Evolutionary conservation across 1,284 basidiomycete genomes (phyloP), one percentile per base, ranked within the genome.

Genomic region (Cutaneotrichosporon mucoides): DNA sequence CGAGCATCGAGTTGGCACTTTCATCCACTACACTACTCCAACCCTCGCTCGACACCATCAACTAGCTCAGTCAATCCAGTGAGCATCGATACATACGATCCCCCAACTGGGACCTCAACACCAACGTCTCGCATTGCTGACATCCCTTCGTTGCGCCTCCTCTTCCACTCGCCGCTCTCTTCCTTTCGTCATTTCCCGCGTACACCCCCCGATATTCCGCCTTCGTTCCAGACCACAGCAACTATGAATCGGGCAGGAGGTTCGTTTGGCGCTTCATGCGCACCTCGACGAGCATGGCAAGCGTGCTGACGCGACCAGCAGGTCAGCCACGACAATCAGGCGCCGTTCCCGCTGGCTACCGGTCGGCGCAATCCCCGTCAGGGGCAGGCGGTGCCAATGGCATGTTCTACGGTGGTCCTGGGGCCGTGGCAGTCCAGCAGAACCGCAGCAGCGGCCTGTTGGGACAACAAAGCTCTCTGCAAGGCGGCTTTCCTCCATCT

Each of bases 351-450:
- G 46, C 59, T 13, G 59, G 62, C 15, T 64, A 56, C 53, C 62
- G 62, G 6, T 54, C 62, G 33, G 52, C 57, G 41, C 55, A 53
- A 34, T 56, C 62, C 13, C 47, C 57, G 2, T 43, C 59, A 0
- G 53, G 53, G 34, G 46, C 61, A 24, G 59, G 55, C n/a, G 24
- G 24, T 24, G 61, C 61, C 13, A 65, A 66, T 55, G 62, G 61
- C 44, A 73, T 76, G 72, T 76, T 69, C 61, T 76, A 73, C 68
- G 69, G 73, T 44, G 69, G 69, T 48, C 56, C 42, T 51, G 63
- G 53, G 47, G 55, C 55, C 24, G 24, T 3, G 24, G 24, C 24
- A 24, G 24, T 24, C 24, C 24, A 24, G 63, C 63, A 52, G 59
- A 53, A 40, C 55, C 45, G 56, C 46, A 33, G 56, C 40, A 46